Evolutionary conservation across 73 alveolate species (phyloP).

Genomic region (Symbiodinium pilosum): DNA sequence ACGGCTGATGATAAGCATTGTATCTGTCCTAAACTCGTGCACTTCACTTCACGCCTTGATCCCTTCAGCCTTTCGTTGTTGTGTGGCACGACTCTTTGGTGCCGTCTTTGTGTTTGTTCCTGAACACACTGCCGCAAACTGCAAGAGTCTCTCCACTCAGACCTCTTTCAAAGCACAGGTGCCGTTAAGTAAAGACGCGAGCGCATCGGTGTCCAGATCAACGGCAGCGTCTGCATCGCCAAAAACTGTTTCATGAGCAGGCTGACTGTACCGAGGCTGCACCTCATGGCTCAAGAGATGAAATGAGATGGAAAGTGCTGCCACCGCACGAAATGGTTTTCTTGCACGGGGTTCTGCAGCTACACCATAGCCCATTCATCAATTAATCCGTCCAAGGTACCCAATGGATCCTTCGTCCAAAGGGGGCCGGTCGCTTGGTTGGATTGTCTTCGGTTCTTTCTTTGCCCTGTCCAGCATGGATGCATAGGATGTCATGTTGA

Average conservation of each 20-base stretch:
- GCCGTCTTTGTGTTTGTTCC: background rate
- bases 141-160: background rate
- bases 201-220: constrained; percentile 10
- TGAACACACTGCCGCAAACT: background rate
- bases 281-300: background rate
- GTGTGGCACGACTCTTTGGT: background rate
- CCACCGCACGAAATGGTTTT: too few species aligned
- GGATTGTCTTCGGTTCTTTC: background rate
- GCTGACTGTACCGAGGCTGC: constrained; percentile 13
- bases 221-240: background rate
- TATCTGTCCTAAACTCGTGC: too few species aligned
- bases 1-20: too few species aligned
- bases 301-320: too few species aligned
- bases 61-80: background rate
- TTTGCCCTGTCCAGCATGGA: too few species aligned
- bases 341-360: too few species aligned
- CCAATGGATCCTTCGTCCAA: constrained; percentile 36
- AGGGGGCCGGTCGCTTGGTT: constrained; percentile 28
- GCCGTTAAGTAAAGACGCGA: background rate
- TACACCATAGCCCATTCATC: too few species aligned
- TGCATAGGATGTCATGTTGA: too few species aligned
- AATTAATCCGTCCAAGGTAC: background rate
- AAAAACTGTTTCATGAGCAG: background rate
- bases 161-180: background rate
- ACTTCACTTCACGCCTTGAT: background rate